phyloP scores from a whole-genome alignment of 768 basidiomycete species.

The Hygrophorus pudorinus region DNA sequence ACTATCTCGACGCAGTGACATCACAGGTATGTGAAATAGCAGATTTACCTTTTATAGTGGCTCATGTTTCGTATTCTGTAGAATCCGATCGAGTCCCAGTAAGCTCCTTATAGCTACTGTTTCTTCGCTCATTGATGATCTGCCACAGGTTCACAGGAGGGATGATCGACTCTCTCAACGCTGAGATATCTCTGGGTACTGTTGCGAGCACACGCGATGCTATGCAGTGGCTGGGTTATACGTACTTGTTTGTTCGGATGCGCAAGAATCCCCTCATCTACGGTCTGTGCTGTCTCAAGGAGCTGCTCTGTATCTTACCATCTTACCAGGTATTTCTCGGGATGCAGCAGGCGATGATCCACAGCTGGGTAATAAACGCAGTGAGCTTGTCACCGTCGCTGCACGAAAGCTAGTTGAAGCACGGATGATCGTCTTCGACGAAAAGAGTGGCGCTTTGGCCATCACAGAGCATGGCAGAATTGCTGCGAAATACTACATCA shows the following conservation, averaged over 20 bases:
- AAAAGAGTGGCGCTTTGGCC: slow-evolving; percentile 43
- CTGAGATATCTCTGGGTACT: slow-evolving; percentile 90
- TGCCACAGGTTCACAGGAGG: slow-evolving; percentile 62
- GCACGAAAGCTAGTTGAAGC: slow-evolving; percentile 57
- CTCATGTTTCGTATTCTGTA: slow-evolving; percentile 20
- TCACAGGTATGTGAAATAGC: slow-evolving; percentile 53
- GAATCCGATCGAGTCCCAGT: slow-evolving; percentile 97
- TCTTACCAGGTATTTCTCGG: slow-evolving; percentile 54
- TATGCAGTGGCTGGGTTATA: slow-evolving; percentile 92
- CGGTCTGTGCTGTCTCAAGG: slow-evolving; percentile 34
- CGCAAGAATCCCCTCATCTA: slow-evolving; percentile 81
- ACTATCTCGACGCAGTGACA: slow-evolving; percentile 82
- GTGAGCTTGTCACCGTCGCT: slow-evolving; percentile 54
- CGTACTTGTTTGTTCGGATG: slow-evolving; percentile 95
- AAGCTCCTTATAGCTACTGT: slow-evolving; percentile 15
- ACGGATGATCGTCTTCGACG: slow-evolving; percentile 77
- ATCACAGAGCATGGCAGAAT: slow-evolving; percentile 93
- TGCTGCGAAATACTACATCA: slow-evolving; percentile 94
- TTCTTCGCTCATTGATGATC: background rate
- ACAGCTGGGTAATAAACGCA: slow-evolving; percentile 57
- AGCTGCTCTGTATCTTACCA: slow-evolving; percentile 6
- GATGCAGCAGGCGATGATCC: slow-evolving; percentile 65
- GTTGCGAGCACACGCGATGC: slow-evolving; percentile 82
- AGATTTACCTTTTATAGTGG: background rate
- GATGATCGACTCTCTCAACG: slow-evolving; percentile 86